A percentile compares a stretch with the other conserved stretches of the same genome.
Conservation (phyloP, 257 asterid species). For the Vinca minor region DNA sequence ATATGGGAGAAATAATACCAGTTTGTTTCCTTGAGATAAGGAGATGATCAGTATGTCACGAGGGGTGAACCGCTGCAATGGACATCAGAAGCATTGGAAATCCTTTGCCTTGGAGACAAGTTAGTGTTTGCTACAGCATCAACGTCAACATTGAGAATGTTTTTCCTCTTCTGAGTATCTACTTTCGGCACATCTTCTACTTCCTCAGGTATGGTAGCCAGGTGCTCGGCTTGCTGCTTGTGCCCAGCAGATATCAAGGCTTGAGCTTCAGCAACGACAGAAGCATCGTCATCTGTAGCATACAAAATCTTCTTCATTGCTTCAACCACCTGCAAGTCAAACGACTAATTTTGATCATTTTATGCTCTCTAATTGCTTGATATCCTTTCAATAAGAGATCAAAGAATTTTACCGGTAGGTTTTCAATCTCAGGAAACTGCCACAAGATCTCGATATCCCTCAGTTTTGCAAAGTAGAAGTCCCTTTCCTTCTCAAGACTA, state of each 20-base stretch:
- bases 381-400: not conserved
- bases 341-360: not conserved
- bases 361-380: conserved; percentile 1
- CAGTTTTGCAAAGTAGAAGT: conserved; percentile 77
- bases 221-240: conserved; percentile 30
- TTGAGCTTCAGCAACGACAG: conserved; percentile 65
- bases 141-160: conserved; percentile 58
- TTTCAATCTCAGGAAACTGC: conserved; percentile 66
- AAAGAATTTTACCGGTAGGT: conserved; percentile 38
- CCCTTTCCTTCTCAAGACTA: conserved; percentile 89
- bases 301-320: conserved; percentile 61
- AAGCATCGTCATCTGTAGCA: conserved; percentile 60
- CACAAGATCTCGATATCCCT: conserved; percentile 83
- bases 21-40: not conserved
- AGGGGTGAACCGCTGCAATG: conserved; percentile 78
- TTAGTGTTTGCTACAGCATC: conserved; percentile 71
- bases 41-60: conserved; percentile 43
- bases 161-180: conserved; percentile 78
- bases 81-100: conserved; percentile 71
- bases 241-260: conserved; percentile 52
- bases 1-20: not conserved
- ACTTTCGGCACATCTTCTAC: conserved; percentile 33
- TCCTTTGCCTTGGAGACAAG: conserved; percentile 67
- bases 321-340: conserved; percentile 49
- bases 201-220: conserved; percentile 36